Conservation (phyloP, 2,329 filamentous ascomycete genomes). For the Colletotrichum sp. region DNA sequence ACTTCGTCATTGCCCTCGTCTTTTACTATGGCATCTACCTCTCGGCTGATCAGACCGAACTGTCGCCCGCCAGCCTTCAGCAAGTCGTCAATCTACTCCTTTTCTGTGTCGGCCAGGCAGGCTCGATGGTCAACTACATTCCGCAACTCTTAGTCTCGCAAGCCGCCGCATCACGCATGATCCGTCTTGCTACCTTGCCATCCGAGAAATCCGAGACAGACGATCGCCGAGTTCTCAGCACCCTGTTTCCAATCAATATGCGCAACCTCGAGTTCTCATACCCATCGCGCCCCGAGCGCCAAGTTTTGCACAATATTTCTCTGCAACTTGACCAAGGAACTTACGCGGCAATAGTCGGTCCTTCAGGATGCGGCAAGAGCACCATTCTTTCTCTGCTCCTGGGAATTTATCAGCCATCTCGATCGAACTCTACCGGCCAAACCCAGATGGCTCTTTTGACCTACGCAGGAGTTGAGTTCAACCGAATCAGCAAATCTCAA, state of each 20-base stretch:
- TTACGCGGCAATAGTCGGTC: slow-evolving; percentile 80
- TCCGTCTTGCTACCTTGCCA: slow-evolving; percentile 71
- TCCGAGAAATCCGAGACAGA: not conserved
- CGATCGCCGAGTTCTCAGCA: slow-evolving; percentile 18
- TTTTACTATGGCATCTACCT: slow-evolving; percentile 83
- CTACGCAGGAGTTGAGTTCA: slow-evolving; percentile 63
- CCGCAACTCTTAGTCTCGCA: slow-evolving; percentile 81
- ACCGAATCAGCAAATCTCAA: slow-evolving; percentile 61
- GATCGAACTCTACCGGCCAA: not conserved
- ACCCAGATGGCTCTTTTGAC: slow-evolving; percentile 46
- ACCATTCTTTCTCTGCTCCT: slow-evolving; percentile 80
- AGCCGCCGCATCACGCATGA: slow-evolving; percentile 73
- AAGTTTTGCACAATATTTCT: not conserved
- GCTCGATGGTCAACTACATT: slow-evolving; percentile 73
- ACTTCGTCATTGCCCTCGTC: slow-evolving; percentile 77
- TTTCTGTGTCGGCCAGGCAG: slow-evolving; percentile 79
- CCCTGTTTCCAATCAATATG: slow-evolving; percentile 55
- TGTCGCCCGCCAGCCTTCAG: slow-evolving; percentile 65
- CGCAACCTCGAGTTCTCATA: slow-evolving; percentile 74
- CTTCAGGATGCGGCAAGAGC: slow-evolving; percentile 90
- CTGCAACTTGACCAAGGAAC: slow-evolving; percentile 67
- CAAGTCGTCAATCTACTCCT: slow-evolving; percentile 82
- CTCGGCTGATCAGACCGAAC: slow-evolving; percentile 49
- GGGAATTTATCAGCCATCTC: slow-evolving; percentile 64
- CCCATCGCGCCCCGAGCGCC: slow-evolving; percentile 56